Evolutionary conservation across 1,139 yeast species (phyloP).

Genomic region (Kodamaea sp.): DNA sequence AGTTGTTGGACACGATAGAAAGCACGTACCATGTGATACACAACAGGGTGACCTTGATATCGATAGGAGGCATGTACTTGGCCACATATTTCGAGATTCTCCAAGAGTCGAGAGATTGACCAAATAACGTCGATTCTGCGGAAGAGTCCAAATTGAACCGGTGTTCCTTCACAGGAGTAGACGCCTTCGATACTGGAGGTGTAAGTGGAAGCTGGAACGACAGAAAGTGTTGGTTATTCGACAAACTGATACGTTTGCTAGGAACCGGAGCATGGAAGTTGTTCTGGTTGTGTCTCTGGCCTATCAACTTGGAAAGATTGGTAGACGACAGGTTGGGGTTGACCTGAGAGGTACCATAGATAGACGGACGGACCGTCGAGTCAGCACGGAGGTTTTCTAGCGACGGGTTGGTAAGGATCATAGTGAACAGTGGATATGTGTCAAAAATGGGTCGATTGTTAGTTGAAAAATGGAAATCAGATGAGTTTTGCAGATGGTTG

Average conservation of each 20-base stretch:
- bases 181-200: slow-evolving; percentile 37
- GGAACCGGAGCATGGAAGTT: slow-evolving; percentile 20
- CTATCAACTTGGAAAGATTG: slow-evolving; percentile 18
- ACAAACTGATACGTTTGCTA: slow-evolving; percentile 19
- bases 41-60: slow-evolving; percentile 34
- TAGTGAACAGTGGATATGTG: too few species aligned
- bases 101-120: not conserved
- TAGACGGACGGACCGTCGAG: not conserved
- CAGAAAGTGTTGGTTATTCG: slow-evolving; percentile 13
- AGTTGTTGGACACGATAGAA: slow-evolving; percentile 79
- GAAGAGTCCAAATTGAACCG: not conserved
- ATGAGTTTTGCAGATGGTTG: too few species aligned
- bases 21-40: slow-evolving; percentile 79
- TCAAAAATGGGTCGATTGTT: too few species aligned
- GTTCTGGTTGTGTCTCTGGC: slow-evolving; percentile 6
- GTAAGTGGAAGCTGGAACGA: slow-evolving; percentile 30
- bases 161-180: slow-evolving; percentile 31
- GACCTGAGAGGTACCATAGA: slow-evolving; percentile 7
- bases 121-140: not conserved
- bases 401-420: slow-evolving; percentile 1
- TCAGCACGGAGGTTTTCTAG: not conserved
- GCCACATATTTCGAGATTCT: slow-evolving; percentile 1
- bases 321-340: slow-evolving; percentile 33
- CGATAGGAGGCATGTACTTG: slow-evolving; percentile 27
- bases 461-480: too few species aligned